These are phyloP conservation scores for Pugionium dolabratum DNA, from an alignment of 345 rosid species.

Conservation along the genomic window DNA sequence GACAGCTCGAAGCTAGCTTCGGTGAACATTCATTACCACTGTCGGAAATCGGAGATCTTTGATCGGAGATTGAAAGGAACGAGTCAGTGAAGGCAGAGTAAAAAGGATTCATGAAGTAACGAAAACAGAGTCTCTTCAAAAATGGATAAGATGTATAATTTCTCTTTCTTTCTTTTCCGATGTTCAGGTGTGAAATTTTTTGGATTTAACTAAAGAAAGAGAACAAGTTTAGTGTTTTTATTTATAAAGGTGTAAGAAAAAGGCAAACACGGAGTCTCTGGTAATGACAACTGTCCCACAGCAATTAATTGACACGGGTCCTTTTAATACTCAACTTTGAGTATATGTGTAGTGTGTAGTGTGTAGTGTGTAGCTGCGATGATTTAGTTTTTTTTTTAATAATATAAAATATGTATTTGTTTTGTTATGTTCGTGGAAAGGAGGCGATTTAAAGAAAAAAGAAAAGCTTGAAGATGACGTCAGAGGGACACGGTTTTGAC, in stretches of 20 bases:
- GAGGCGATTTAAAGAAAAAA: conserved; percentile 16
- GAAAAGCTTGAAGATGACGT: conserved; percentile 15
- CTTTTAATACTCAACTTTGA: conserved; percentile 8
- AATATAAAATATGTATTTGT: not conserved
- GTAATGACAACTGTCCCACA: conserved; percentile 36
- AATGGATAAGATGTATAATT: conserved; percentile 35
- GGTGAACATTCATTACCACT: conserved; percentile 47
- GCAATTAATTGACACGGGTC: conserved; percentile 20
- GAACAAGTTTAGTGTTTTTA: not conserved
- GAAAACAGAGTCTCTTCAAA: not conserved
- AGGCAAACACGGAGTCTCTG: conserved; percentile 19
- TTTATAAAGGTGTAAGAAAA: conserved; percentile 15
- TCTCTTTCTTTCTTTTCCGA: conserved; percentile 34
- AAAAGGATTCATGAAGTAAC: conserved; percentile 32
- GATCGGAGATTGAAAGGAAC: conserved; percentile 39
- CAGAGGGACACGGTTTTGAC: conserved; percentile 33
- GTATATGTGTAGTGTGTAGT: conserved; percentile 10
- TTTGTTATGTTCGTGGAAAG: conserved; percentile 31
- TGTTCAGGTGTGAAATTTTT: conserved; percentile 26
- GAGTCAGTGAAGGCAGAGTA: conserved; percentile 26
- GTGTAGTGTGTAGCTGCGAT: conserved; percentile 14
- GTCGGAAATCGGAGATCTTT: conserved; percentile 47
- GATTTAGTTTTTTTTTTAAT: not conserved
- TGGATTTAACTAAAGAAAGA: conserved; percentile 10
- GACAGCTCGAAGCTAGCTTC: conserved; percentile 63